phyloP scores from a whole-genome alignment of 352 stramenopile genomes.

The Pythium periplocum region DNA sequence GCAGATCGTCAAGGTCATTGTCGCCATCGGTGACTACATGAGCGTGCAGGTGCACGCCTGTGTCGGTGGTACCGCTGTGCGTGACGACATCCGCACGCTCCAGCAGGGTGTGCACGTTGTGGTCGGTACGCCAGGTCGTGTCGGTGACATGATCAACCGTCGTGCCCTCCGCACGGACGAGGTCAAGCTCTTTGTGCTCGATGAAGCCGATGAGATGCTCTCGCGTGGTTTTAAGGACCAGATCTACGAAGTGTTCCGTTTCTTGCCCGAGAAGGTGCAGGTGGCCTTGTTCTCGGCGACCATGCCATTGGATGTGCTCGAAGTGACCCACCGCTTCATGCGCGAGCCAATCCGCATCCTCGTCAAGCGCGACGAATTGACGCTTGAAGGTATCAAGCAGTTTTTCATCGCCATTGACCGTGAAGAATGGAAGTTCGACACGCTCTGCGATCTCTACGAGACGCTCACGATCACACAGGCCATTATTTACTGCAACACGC shows the following conservation, averaged over 20 bases:
- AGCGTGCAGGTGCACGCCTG: slow-evolving; percentile 96
- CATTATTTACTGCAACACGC: slow-evolving; percentile 99
- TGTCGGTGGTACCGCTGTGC: slow-evolving; percentile 97
- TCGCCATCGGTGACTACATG: slow-evolving; percentile 95
- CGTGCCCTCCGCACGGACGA: slow-evolving; percentile 92
- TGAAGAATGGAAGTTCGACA: slow-evolving; percentile 99
- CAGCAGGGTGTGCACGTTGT: slow-evolving; percentile 98
- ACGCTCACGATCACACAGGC: slow-evolving; percentile 99
- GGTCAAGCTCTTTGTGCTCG: slow-evolving; percentile 97
- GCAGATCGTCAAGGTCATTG: slow-evolving; percentile 99
- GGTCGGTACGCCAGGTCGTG: slow-evolving; percentile 97
- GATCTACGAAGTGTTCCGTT: slow-evolving; percentile 99
- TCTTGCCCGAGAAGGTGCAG: slow-evolving; percentile 96
- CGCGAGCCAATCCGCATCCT: slow-evolving; percentile 98
- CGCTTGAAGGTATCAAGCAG: slow-evolving; percentile 97
- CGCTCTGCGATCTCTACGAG: slow-evolving; percentile 98
- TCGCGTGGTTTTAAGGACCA: slow-evolving; percentile 99
- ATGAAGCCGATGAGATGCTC: slow-evolving; percentile 99
- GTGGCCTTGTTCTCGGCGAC: slow-evolving; percentile 99
- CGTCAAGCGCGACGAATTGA: slow-evolving; percentile 99
- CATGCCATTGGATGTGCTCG: slow-evolving; percentile 98
- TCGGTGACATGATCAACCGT: slow-evolving; percentile 99
- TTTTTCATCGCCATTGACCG: slow-evolving; percentile 98
- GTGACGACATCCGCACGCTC: slow-evolving; percentile 98
- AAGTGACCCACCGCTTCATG: slow-evolving; percentile 99